Evolutionary conservation across 257 asterid species (phyloP), one percentile per base, ranked within the genome.

Genomic region (Parsonsia alboflavescens): DNA sequence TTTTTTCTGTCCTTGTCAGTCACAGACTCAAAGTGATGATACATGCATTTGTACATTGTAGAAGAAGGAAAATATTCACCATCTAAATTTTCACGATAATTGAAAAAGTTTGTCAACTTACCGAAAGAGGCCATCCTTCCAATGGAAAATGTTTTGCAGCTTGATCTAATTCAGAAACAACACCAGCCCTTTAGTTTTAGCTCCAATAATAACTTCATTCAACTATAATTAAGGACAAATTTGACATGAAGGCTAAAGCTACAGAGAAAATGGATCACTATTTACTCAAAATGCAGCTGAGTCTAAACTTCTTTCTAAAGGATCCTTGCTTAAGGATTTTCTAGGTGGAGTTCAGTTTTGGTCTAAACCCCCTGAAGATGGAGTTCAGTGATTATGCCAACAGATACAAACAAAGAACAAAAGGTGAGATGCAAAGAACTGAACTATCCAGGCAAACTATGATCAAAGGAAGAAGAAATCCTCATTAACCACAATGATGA

Each of bases 111-210:
- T 28, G 33, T 39, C 28, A 58, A 76, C 85, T 66, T 68, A 82
- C 85, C 76, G 53, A 52, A 26, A 82, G 80, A 11, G 85, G 82
- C 85, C 85, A 82, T 58, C 85, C 85, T 52, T 75, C 76, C 53
- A 82, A 76, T 8, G 80, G 85, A 62, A 73, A 71, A 28, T 61
- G 72, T 63, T 73, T 75, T 46, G 46, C 69, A 19, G 64, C 76
- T 46, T 42, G 80, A 78, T 72, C 65, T 78, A 78, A 67, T 59
- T 77, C 80, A 78, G 82, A 71, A 72, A 54, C 68, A 62, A 74
- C 61, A 80, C 46, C 54, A 68, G 57, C 33, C 6, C 41, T 72
- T 65, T 4, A 53, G 53, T 21, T 42, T 64, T 42, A 74, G 72
- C 54, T 68, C 21, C 44, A 46, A 36, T 30, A 21, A 19, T 30